phyloP scores from a whole-genome alignment of 768 basidiomycete genomes.

The Serendipita vermifera region DNA sequence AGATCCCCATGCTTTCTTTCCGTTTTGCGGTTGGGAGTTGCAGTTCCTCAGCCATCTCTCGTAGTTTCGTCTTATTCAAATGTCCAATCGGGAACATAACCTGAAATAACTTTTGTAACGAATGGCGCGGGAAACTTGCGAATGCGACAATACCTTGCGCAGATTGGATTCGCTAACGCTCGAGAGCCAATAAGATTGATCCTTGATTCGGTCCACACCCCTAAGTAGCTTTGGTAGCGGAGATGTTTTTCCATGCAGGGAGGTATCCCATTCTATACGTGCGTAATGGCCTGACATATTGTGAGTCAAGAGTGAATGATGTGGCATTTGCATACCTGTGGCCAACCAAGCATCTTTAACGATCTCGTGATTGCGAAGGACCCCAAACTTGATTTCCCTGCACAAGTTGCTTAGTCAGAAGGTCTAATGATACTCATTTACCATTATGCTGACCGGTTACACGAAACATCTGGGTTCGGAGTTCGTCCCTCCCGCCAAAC shows the following conservation, averaged over 20 bases:
- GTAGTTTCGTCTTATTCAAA: conserved; percentile 56
- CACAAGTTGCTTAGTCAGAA: background rate
- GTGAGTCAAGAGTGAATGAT: background rate
- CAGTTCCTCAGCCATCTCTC: conserved; percentile 51
- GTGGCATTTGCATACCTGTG: conserved; percentile 41
- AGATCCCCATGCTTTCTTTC: conserved; percentile 86
- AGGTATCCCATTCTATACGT: conserved; percentile 39
- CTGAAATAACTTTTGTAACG: conserved; percentile 14
- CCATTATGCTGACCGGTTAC: conserved; percentile 50
- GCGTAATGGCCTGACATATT: conserved; percentile 71
- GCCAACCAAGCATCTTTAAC: conserved; percentile 51
- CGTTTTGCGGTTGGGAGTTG: conserved; percentile 59
- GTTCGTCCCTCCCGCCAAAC: conserved; percentile 69
- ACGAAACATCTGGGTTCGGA: conserved; percentile 89
- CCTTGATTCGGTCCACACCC: conserved; percentile 50
- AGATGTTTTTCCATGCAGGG: conserved; percentile 8
- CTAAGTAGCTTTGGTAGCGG: conserved; percentile 29
- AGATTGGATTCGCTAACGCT: conserved; percentile 57
- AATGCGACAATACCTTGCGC: conserved; percentile 25
- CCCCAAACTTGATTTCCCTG: conserved; percentile 88
- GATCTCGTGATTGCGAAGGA: conserved; percentile 53
- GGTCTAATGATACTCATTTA: background rate
- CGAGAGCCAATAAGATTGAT: conserved; percentile 87
- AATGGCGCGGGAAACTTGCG: conserved; percentile 2
- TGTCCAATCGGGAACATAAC: conserved; percentile 65